phyloP scores from a whole-genome alignment of 1,284 basidiomycete species.

The Volvariella surrecta region DNA sequence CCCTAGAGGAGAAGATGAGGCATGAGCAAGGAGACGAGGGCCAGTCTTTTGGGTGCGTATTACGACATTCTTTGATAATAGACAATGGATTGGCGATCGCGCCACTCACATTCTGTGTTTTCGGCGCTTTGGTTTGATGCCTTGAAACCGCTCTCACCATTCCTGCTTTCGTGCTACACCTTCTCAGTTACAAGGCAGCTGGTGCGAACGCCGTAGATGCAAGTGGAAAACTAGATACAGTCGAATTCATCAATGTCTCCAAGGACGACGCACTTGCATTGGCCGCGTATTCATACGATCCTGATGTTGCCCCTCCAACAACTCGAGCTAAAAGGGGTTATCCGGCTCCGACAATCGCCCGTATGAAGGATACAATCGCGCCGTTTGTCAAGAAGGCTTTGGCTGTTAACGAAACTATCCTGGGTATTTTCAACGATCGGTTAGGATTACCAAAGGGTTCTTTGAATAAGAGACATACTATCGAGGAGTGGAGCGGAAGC shows the following conservation, averaged over 20 bases:
- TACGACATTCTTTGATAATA: not conserved
- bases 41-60: slow-evolving; percentile 45
- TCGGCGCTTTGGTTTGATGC: not conserved
- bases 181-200: slow-evolving; percentile 50
- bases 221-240: slow-evolving; percentile 45
- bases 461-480: slow-evolving; percentile 31
- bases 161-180: not conserved
- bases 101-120: not conserved
- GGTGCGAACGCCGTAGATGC: slow-evolving; percentile 58
- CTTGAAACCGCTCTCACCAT: not conserved
- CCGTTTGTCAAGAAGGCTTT: slow-evolving; percentile 54
- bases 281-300: slow-evolving; percentile 20
- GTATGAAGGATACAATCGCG: slow-evolving; percentile 38
- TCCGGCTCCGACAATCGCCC: slow-evolving; percentile 40
- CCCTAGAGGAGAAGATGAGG: slow-evolving; percentile 53
- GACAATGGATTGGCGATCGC: not conserved
- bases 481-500: slow-evolving; percentile 34
- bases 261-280: slow-evolving; percentile 58
- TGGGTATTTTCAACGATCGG: slow-evolving; percentile 44
- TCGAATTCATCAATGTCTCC: slow-evolving; percentile 60
- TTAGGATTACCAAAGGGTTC: slow-evolving; percentile 49
- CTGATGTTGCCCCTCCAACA: too few species aligned
- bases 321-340: slow-evolving; percentile 41
- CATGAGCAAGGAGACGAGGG: slow-evolving; percentile 62
- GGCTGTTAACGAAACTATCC: slow-evolving; percentile 43